phyloP scores from a whole-genome alignment of 2,329 filamentous ascomycete species.

The Colletotrichum spinosum region DNA sequence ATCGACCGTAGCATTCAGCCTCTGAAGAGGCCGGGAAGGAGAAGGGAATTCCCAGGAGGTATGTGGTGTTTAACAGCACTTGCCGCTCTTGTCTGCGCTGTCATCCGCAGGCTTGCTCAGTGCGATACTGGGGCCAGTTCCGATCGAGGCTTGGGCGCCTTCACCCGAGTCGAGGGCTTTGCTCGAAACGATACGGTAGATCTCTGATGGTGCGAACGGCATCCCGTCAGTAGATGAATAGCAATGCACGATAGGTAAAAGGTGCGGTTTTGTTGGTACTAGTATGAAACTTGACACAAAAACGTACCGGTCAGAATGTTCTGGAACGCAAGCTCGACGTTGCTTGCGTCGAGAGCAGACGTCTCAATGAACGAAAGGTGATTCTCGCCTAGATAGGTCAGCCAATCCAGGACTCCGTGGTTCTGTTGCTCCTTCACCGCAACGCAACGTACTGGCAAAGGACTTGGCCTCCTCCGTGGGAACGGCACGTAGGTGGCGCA shows the following conservation, averaged over 20 bases:
- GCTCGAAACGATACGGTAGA: constrained; percentile 98
- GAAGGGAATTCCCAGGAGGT: constrained; percentile 9
- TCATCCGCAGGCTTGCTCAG: constrained; percentile 88
- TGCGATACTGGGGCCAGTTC: constrained; percentile 84
- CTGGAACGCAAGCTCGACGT: constrained; percentile 98
- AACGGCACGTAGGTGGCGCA: constrained; percentile 96
- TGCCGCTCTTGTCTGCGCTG: constrained; percentile 78
- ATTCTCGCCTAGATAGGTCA: constrained; percentile 79
- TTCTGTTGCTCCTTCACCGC: constrained; percentile 33
- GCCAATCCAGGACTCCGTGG: constrained; percentile 8
- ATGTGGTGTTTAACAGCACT: constrained; percentile 75
- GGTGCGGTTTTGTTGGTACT: constrained; percentile 19
- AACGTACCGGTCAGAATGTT: constrained; percentile 92
- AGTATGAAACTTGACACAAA: not conserved
- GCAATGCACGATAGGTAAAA: not conserved
- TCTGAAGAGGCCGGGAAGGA: constrained; percentile 36
- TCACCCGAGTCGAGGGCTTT: constrained; percentile 96
- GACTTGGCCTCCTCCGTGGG: constrained; percentile 98
- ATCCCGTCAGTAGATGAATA: constrained; percentile 1
- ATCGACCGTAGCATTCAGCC: constrained; percentile 39
- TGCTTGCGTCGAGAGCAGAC: constrained; percentile 97
- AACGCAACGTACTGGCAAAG: constrained; percentile 83
- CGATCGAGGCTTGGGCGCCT: constrained; percentile 81
- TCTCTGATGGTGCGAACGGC: constrained; percentile 71
- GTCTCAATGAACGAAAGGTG: constrained; percentile 99